A percentile compares a stretch with the other conserved stretches of the same genome.
These are phyloP conservation scores for Ceratocystis diversiconidia DNA, from an alignment of 2,329 filamentous ascomycete genomes.

Conservation along the genomic window DNA sequence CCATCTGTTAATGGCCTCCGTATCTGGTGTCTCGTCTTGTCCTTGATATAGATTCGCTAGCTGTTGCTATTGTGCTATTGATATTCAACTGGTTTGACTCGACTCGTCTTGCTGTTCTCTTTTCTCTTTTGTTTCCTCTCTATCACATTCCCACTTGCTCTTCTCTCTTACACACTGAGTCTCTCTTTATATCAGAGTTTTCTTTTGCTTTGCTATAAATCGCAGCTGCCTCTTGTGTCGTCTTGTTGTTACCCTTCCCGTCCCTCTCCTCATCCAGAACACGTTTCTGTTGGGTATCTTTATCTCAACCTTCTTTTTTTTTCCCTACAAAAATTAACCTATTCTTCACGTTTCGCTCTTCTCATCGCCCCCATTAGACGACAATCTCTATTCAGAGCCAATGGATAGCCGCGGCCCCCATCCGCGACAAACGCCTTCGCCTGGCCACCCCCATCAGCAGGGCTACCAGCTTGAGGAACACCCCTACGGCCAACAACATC, in stretches of 20 bases:
- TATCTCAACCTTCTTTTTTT: not conserved
- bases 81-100: too few relatives aligned
- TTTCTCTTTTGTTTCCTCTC: too few relatives aligned
- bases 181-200: not conserved
- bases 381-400: slow-evolving; percentile 45
- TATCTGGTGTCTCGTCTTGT: too few relatives aligned
- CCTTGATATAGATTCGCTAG: too few relatives aligned
- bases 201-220: slow-evolving; percentile 1
- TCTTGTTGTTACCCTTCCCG: not conserved
- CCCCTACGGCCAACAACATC: slow-evolving; percentile 42
- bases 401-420: slow-evolving; percentile 38
- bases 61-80: too few relatives aligned
- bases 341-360: not conserved
- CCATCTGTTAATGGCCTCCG: too few relatives aligned
- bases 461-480: slow-evolving; percentile 75
- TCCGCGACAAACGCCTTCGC: slow-evolving; percentile 56
- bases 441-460: slow-evolving; percentile 56
- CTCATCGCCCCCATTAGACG: slow-evolving; percentile 29
- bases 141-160: too few relatives aligned
- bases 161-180: too few relatives aligned
- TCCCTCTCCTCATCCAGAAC: not conserved
- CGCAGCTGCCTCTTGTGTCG: not conserved
- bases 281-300: not conserved
- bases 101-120: too few relatives aligned
- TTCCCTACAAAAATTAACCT: not conserved